These are phyloP conservation scores for Yarrowia deformans DNA, from an alignment of 805 yeast species.

Conservation along the genomic window DNA sequence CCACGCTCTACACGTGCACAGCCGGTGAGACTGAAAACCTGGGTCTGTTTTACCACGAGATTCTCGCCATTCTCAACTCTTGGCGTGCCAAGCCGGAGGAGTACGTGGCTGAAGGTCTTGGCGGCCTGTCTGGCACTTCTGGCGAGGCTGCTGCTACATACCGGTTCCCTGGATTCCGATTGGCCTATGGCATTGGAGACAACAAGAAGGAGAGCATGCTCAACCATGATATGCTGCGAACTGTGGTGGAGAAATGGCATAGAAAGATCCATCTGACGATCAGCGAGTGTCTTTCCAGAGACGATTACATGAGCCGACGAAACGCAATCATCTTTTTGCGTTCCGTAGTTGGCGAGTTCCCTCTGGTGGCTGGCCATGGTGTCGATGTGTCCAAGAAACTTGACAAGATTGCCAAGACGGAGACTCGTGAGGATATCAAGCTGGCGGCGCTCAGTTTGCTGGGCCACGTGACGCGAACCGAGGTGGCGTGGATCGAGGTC, in stretches of 20 bases:
- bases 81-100: slow-evolving; percentile 53
- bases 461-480: slow-evolving; percentile 46
- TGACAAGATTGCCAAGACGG: slow-evolving; percentile 58
- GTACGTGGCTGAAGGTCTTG: slow-evolving; percentile 49
- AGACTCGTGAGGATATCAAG: slow-evolving; percentile 79
- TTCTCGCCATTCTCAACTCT: slow-evolving; percentile 58
- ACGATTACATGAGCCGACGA: slow-evolving; percentile 77
- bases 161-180: slow-evolving; percentile 47
- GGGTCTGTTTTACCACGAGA: slow-evolving; percentile 71
- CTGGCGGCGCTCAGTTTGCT: slow-evolving; percentile 62
- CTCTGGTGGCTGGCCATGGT: slow-evolving; percentile 72
- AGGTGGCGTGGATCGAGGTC: slow-evolving; percentile 46
- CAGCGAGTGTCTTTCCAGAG: slow-evolving; percentile 54
- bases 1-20: slow-evolving; percentile 73
- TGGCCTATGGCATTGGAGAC: slow-evolving; percentile 39
- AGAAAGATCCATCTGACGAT: slow-evolving; percentile 56
- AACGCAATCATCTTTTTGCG: slow-evolving; percentile 82
- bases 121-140: slow-evolving; percentile 18
- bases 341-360: slow-evolving; percentile 67
- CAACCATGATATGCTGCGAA: slow-evolving; percentile 52
- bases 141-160: slow-evolving; percentile 39
- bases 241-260: slow-evolving; percentile 64
- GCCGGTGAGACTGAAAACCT: slow-evolving; percentile 81
- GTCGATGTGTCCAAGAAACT: slow-evolving; percentile 58
- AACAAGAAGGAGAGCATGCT: slow-evolving; percentile 44